A percentile compares a stretch with the other conserved stretches of the same genome.
phyloP scores from a whole-genome alignment of 352 stramenopile species.

The Phytophthora fragariaefolia region DNA sequence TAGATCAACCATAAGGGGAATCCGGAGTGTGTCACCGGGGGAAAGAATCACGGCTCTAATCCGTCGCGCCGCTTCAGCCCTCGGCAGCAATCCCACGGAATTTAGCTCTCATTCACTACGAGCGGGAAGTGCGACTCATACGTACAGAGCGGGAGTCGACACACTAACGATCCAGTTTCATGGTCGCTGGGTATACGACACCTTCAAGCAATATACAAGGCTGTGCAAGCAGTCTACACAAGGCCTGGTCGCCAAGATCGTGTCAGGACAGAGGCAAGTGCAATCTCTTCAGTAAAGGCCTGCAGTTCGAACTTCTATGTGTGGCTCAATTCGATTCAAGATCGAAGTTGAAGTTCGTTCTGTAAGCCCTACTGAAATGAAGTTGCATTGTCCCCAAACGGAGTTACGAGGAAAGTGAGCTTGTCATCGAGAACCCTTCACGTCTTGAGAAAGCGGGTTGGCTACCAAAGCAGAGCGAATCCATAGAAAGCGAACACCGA shows the following conservation, averaged over 20 bases:
- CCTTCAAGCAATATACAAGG: background rate
- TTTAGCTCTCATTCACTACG: background rate
- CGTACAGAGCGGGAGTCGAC: background rate
- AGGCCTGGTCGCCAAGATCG: conserved; percentile 4
- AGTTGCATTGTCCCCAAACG: background rate
- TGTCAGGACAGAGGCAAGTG: conserved; percentile 2
- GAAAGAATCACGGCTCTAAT: background rate
- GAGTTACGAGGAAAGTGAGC: too few relatives aligned
- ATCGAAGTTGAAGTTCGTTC: conserved; percentile 11
- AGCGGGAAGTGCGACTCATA: background rate
- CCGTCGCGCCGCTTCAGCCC: background rate
- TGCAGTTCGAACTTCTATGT: conserved; percentile 1
- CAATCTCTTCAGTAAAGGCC: conserved; percentile 12
- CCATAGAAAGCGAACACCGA: too few relatives aligned
- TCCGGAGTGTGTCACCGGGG: background rate
- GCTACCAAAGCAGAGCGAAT: too few relatives aligned
- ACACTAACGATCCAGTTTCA: background rate
- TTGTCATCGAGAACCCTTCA: too few relatives aligned
- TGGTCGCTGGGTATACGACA: background rate
- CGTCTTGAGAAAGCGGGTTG: too few relatives aligned
- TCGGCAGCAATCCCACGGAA: background rate
- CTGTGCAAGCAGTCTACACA: background rate
- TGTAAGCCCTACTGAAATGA: conserved; percentile 7
- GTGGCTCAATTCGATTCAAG: conserved; percentile 10
- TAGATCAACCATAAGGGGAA: background rate